Evolutionary conservation across 108 stramenopile genomes (phyloP).

Genomic region (Skeletonema menzelii): DNA sequence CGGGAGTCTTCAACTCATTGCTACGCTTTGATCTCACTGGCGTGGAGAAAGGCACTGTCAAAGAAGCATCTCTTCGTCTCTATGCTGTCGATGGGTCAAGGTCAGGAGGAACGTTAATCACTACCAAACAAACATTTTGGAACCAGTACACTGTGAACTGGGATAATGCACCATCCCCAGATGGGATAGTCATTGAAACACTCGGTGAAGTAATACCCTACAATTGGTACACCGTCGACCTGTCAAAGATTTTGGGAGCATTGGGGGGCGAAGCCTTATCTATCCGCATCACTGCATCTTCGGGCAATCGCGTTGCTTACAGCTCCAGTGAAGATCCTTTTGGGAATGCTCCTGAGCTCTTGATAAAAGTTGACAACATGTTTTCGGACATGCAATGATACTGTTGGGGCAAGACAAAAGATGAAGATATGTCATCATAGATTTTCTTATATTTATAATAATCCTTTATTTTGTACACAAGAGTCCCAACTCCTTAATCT

Average conservation of each 20-base stretch:
- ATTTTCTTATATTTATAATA: background rate
- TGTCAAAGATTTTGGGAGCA: constrained; percentile 13
- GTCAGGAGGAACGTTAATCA: constrained; percentile 39
- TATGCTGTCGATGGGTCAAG: constrained; percentile 45
- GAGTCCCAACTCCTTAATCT: background rate
- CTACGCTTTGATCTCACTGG: constrained; percentile 41
- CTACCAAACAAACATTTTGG: constrained; percentile 24
- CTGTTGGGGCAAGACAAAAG: background rate
- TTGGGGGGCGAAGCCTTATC: constrained; percentile 36
- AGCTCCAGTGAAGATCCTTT: constrained; percentile 32
- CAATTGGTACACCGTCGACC: constrained; percentile 41
- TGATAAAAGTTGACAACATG: constrained; percentile 32
- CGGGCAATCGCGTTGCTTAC: constrained; percentile 39
- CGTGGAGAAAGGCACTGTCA: constrained; percentile 31
- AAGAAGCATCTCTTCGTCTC: constrained; percentile 39
- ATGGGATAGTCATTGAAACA: constrained; percentile 31
- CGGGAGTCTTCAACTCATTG: constrained; percentile 34
- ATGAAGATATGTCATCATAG: background rate
- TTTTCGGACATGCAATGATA: constrained; percentile 18
- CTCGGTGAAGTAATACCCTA: constrained; percentile 35
- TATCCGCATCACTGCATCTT: constrained; percentile 37
- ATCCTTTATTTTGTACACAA: background rate
- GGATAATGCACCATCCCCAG: constrained; percentile 28
- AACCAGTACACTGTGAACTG: constrained; percentile 34
- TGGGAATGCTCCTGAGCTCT: constrained; percentile 35